A percentile compares a stretch with the other conserved stretches of the same genome.
Evolutionary conservation across 768 basidiomycete species (phyloP).

Genomic region (Tulasnella sp.): DNA sequence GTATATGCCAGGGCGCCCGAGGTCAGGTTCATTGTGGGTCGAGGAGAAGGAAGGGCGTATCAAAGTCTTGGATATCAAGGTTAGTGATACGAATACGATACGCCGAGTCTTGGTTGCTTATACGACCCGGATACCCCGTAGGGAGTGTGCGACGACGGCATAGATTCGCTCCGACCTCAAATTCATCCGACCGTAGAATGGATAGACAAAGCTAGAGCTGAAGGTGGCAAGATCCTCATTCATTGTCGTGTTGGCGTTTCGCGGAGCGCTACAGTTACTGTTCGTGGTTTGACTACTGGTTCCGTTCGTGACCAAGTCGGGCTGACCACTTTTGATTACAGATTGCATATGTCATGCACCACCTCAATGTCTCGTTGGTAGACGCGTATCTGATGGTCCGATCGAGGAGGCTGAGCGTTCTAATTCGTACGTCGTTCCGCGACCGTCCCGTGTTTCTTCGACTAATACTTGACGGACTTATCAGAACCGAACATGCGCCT

Average conservation of each 20-base stretch:
- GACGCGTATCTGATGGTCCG: slow-evolving; percentile 92
- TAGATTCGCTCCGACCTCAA: slow-evolving; percentile 86
- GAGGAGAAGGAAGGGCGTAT: slow-evolving; percentile 85
- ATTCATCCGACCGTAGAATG: slow-evolving; percentile 83
- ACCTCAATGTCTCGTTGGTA: slow-evolving; percentile 73
- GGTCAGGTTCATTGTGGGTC: slow-evolving; percentile 64
- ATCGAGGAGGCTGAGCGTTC: slow-evolving; percentile 66
- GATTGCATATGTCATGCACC: slow-evolving; percentile 98
- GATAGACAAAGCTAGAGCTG: slow-evolving; percentile 77
- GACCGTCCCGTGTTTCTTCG: neutral
- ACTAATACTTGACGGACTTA: neutral
- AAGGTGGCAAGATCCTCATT: slow-evolving; percentile 86
- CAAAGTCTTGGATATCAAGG: slow-evolving; percentile 81
- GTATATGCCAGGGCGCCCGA: slow-evolving; percentile 18
- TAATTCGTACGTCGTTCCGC: slow-evolving; percentile 24
- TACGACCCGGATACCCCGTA: slow-evolving; percentile 16
- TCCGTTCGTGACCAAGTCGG: neutral
- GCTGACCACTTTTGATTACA: slow-evolving; percentile 26
- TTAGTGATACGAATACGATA: slow-evolving; percentile 3
- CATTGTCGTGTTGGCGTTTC: slow-evolving; percentile 99
- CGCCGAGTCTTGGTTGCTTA: neutral
- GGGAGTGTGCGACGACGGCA: slow-evolving; percentile 91
- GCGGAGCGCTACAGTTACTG: slow-evolving; percentile 85
- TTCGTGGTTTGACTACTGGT: slow-evolving; percentile 33
- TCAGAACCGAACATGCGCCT: slow-evolving; percentile 88